Base-by-base conservation (phyloP, 306 rosid species). In the Amphicarpaea edgeworthii region DNA sequence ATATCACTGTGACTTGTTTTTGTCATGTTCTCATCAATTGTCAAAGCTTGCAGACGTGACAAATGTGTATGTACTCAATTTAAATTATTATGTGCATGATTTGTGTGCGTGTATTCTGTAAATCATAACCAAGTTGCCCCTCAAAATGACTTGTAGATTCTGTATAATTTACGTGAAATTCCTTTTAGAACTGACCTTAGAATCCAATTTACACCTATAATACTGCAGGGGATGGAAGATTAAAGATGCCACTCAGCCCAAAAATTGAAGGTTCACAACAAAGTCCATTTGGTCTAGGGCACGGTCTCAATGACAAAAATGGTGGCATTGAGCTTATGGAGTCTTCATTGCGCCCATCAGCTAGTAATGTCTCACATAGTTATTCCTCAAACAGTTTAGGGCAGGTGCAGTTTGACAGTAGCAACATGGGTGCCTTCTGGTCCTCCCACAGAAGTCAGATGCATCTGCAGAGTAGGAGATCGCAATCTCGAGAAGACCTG, bases 401-500 rank as follows among this genome's bases (percentile, higher is more conserved):
- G 42, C 97, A 92, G 87, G 87, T 90, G 91, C 96, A 88, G 75
- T 80, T 87, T 28, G 96, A 92, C 75, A 77, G 77, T 65, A 72
- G 86, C 63, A 77, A 65, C 78, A 83, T 83, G 79, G 93, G 89
- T 23, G 67, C 93, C 66, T 90, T 92, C 86, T 84, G 97, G 97
- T 61, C 96, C 16, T 92, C 99, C 26, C 90, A 83, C 81, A 75
- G 97, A 84, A 68, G 91, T 84, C 91, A 95, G 93, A 95, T 89
- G 97, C 93, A 57, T 37, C 92, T 95, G 81, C 97, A 90, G 83
- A 95, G 99, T 80, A 80, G 98, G 83, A 89, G 97, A 75, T 95
- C 99, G 0, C 99, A 95, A 76, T 95, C 99, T 77, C 93, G 97
- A 41, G 97, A 95, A 88, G 99, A 95, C 73, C 92, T 92, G 15